Percentiles rank a stretch among this genome's conserved stretches.
phyloP scores from a whole-genome alignment of 257 asterid genomes.

The Salvia miltiorrhiza region DNA sequence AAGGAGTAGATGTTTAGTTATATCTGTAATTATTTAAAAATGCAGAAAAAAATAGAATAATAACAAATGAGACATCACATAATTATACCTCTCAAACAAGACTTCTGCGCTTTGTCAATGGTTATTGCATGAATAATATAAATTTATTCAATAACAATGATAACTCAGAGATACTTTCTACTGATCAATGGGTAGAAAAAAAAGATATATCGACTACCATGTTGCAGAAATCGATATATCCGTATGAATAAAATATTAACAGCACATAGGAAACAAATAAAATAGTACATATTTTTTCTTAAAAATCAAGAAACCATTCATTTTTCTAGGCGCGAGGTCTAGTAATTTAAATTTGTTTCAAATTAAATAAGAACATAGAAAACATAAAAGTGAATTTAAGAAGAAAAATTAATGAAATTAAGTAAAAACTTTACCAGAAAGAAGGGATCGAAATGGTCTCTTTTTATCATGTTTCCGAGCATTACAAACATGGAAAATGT shows the following conservation, averaged over 20 bases:
- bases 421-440: slow-evolving; percentile 30
- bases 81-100: no score
- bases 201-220: no score
- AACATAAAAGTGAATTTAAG: neutral
- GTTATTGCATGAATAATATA: no score
- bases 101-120: neutral
- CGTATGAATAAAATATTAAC: no score
- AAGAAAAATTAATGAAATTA: neutral
- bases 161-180: neutral
- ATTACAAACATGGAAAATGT: slow-evolving; percentile 65
- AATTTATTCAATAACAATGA: neutral
- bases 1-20: no score
- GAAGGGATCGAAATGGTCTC: slow-evolving; percentile 59
- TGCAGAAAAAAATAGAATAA: no score
- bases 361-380: no score
- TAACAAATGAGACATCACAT: no score
- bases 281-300: neutral
- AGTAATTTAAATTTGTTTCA: no score
- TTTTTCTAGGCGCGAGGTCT: no score
- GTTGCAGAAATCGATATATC: no score
- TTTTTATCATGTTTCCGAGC: slow-evolving; percentile 49
- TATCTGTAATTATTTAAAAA: no score
- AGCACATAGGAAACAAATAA: neutral
- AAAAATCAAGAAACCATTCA: neutral
- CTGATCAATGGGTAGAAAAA: neutral